phyloP scores from a whole-genome alignment of 345 rosid genomes.

The Boechera stricta region DNA sequence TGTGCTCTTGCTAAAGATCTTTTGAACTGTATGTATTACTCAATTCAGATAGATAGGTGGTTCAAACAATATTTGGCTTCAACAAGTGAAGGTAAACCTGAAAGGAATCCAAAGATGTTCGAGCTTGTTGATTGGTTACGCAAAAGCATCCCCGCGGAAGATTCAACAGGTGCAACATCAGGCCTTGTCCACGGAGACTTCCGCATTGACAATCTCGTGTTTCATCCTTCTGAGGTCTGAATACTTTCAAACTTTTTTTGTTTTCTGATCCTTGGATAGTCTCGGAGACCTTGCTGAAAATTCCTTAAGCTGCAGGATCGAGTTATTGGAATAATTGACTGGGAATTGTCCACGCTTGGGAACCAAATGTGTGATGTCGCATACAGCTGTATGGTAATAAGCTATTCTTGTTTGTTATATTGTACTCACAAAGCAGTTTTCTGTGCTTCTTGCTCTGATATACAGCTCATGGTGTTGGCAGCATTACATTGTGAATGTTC shows the following conservation, averaged over 20 bases:
- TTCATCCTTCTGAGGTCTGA: slow-evolving; percentile 86
- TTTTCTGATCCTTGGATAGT: slow-evolving; percentile 12
- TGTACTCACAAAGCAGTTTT: not conserved
- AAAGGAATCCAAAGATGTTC: slow-evolving; percentile 77
- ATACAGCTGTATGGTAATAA: slow-evolving; percentile 75
- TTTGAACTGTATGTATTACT: not conserved
- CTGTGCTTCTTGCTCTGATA: slow-evolving; percentile 30
- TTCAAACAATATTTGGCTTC: slow-evolving; percentile 85
- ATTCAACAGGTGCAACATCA: slow-evolving; percentile 68
- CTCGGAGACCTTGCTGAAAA: not conserved
- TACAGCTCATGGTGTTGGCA: slow-evolving; percentile 48
- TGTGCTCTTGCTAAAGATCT: not conserved
- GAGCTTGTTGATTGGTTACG: slow-evolving; percentile 76
- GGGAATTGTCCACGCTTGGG: slow-evolving; percentile 97
- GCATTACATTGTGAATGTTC: slow-evolving; percentile 60
- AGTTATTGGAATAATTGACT: slow-evolving; percentile 91
- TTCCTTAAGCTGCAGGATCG: slow-evolving; percentile 67
- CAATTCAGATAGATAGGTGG: slow-evolving; percentile 87
- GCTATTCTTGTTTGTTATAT: slow-evolving; percentile 19
- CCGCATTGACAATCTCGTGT: slow-evolving; percentile 88
- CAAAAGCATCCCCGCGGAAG: slow-evolving; percentile 71
- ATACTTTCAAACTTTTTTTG: slow-evolving; percentile 7
- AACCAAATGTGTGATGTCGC: slow-evolving; percentile 98
- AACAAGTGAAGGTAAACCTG: slow-evolving; percentile 78
- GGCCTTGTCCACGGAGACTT: slow-evolving; percentile 98